phyloP scores from a whole-genome alignment of 768 basidiomycete genomes.

The Pleurotus cornucopiae region DNA sequence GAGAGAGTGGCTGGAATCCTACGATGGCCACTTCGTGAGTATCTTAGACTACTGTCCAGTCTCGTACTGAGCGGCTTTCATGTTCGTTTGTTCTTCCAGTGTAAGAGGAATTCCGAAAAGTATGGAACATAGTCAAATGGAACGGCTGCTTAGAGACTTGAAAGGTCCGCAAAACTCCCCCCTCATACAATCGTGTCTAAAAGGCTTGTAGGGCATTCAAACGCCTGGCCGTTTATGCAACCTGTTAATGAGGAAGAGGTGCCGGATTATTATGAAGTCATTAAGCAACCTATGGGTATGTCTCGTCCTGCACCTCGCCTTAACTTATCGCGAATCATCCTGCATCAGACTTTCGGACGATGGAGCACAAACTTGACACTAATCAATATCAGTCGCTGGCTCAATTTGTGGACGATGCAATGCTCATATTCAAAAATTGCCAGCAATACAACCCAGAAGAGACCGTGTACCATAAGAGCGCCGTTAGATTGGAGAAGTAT shows the following conservation, averaged over 20 bases:
- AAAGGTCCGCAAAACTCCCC: slow-evolving; percentile 26
- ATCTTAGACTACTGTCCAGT: background rate
- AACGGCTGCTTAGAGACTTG: slow-evolving; percentile 74
- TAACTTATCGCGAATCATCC: slow-evolving; percentile 1
- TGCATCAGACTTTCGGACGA: slow-evolving; percentile 75
- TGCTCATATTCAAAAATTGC: slow-evolving; percentile 88
- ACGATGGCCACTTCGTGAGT: slow-evolving; percentile 73
- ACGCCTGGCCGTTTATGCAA: slow-evolving; percentile 82
- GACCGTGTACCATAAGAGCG: slow-evolving; percentile 79
- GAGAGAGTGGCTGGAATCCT: slow-evolving; percentile 90
- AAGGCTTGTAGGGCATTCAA: slow-evolving; percentile 45
- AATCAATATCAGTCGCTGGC: slow-evolving; percentile 77
- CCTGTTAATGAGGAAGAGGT: slow-evolving; percentile 83
- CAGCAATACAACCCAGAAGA: slow-evolving; percentile 80
- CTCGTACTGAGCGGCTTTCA: no score
- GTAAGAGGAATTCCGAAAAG: slow-evolving; percentile 35
- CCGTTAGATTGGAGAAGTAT: slow-evolving; percentile 77
- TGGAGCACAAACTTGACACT: slow-evolving; percentile 87
- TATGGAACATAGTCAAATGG: slow-evolving; percentile 64
- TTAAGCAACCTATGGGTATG: slow-evolving; percentile 91
- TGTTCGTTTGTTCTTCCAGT: slow-evolving; percentile 14
- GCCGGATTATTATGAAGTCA: slow-evolving; percentile 84
- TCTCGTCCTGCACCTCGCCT: slow-evolving; percentile 10
- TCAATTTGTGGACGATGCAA: slow-evolving; percentile 73
- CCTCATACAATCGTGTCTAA: background rate